Percentiles rank a stretch among this genome's conserved stretches.
Conservation (phyloP, 2,329 filamentous ascomycete species). For the Stromatinia cepivora region DNA sequence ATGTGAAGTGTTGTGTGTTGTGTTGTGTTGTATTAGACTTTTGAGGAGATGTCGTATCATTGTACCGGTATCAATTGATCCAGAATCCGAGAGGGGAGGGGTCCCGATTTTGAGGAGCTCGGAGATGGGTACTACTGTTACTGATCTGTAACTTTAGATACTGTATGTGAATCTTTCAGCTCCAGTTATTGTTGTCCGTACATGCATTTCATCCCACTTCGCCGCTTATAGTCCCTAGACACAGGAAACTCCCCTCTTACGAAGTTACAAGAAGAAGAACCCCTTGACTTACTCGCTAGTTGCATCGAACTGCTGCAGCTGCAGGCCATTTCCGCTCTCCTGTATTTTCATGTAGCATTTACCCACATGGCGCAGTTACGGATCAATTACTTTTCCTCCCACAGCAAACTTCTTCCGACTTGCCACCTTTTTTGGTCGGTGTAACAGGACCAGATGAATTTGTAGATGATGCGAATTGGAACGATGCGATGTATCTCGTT, state of each 20-base stretch:
- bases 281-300: conserved; percentile 23
- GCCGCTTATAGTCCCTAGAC: conserved; percentile 2
- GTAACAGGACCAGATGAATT: background rate
- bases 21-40: background rate
- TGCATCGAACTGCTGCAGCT: conserved; percentile 15
- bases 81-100: conserved; percentile 1
- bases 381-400: background rate
- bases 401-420: conserved; percentile 8
- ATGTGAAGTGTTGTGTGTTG: conserved; percentile 6
- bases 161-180: conserved; percentile 13
- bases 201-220: conserved; percentile 20
- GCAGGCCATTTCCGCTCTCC: conserved; percentile 12
- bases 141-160: conserved; percentile 6
- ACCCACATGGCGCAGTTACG: conserved; percentile 15
- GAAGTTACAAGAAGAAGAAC: background rate
- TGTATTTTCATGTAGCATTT: conserved; percentile 8
- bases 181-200: conserved; percentile 18
- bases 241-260: background rate
- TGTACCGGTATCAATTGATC: background rate
- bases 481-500: background rate
- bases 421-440: background rate
- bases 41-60: conserved; percentile 5
- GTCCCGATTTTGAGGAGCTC: conserved; percentile 1
- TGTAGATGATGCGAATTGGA: conserved; percentile 16
- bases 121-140: background rate